A percentile compares a stretch with the other conserved stretches of the same genome.
These are phyloP conservation scores for Hanseniaspora guilliermondii DNA, from an alignment of 805 yeast genomes.

Conservation along the genomic window DNA sequence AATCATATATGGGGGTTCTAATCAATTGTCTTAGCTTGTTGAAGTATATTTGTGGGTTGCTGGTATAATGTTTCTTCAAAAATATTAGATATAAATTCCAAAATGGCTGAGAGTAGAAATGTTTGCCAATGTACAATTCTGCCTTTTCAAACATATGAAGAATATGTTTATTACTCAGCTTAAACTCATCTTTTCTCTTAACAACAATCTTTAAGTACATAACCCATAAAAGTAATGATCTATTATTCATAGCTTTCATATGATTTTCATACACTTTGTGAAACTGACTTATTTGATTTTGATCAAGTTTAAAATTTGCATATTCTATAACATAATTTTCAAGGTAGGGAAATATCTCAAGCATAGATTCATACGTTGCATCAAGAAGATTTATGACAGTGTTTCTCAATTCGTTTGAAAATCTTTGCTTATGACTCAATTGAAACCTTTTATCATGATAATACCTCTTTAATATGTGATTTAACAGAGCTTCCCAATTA, in stretches of 20 bases:
- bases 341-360: constrained; percentile 24
- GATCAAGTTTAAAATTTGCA: constrained; percentile 26
- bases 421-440: constrained; percentile 16
- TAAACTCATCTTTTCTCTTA: constrained; percentile 16
- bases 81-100: constrained; percentile 27
- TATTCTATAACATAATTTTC: constrained; percentile 28
- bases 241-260: constrained; percentile 20
- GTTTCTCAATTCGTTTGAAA: not conserved
- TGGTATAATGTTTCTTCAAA: constrained; percentile 17
- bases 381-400: not conserved
- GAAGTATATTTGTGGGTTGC: constrained; percentile 18
- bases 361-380: constrained; percentile 23
- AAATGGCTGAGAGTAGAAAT: constrained; percentile 27
- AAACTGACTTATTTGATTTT: constrained; percentile 22
- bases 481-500: constrained; percentile 26
- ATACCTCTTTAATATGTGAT: constrained; percentile 16
- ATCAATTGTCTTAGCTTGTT: constrained; percentile 23
- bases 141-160: constrained; percentile 25
- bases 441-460: constrained; percentile 17
- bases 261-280: constrained; percentile 22
- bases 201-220: constrained; percentile 25
- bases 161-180: constrained; percentile 18
- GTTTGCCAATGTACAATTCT: constrained; percentile 25
- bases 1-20: constrained; percentile 26
- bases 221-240: constrained; percentile 26